Evolutionary conservation across 2,329 filamentous ascomycete species (phyloP), one percentile per base, ranked within the genome.

Genomic region (Penicillium sp.): DNA sequence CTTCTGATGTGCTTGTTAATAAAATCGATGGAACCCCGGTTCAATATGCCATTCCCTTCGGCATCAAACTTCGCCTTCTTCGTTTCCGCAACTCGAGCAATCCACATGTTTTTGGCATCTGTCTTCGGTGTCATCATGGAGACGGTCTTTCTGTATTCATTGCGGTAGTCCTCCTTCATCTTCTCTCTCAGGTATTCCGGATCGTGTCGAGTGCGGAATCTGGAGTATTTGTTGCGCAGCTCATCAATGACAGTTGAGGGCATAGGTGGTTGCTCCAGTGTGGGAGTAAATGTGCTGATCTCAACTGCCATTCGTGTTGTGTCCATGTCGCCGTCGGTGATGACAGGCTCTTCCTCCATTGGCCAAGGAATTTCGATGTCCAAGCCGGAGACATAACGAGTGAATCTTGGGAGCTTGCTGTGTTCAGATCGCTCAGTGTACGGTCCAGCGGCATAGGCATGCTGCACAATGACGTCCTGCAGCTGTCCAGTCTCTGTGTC

Each of bases 331-430:
- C 85, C 73, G 62, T 88, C 84, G 60, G 82, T 75, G 40, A 78
- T 63, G 40, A 82, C 74, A 36, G 78, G 78, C 1, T 77, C 72
- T 28, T 80, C 71, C 41, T 77, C 78, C 60, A 80, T 79, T 8
- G 90, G 90, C 89, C 89, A 95, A 30, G 90, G 89, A 60, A 96
- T 89, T 55, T 83, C 78, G 43, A 87, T 80, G 73, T 90, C 86
- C 58, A 88, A 80, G 44, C 89, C 88, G 1, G 88, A 83, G 19
- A 95, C 86, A 53, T 88, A 76, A 60, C 77, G 72, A 19, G 73
- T 76, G 57, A 75, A 74, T 57, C 61, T 66, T 9, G 77, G 77
- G 14, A 72, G 69, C 19, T 67, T 68, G 42, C 72, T 77, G 42
- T 79, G 77, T 2, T 77, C 76, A 11, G 75, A 68, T 30, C 80